Base-by-base conservation (phyloP, 2,329 filamentous ascomycete genomes). In the Fusarium clavum region DNA sequence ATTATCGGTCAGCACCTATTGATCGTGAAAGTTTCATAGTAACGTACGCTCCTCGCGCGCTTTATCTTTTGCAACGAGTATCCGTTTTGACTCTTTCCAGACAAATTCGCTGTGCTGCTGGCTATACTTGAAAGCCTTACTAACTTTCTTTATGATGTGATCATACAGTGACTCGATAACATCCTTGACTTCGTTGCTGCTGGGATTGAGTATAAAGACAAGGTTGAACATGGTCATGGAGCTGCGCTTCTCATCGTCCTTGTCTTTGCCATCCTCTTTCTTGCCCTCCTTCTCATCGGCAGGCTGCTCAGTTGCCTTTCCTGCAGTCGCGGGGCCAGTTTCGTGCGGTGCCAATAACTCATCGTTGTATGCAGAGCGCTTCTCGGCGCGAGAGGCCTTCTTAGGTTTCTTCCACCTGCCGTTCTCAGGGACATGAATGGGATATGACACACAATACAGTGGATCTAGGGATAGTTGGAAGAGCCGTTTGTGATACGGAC, bases 141-240 rank as follows among this genome's bases (percentile, higher is more conserved):
- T 94, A 74, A 97, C 91, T 80, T 97, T 97, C 79, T 94, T 96
- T 69, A 94, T 91, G 41, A 98, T 91, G 78, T 97, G 92, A 57
- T 92, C 87, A 78, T 97, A 97, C 77, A 98, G 80, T 8, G 83
- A 90, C 69, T 97, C 92, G 45, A 91, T 88, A 47, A 97, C 76
- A 83, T 87, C 85, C 60, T 92, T 92, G 70, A 92, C 90, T 76
- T 97, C 92, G 60, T 94, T 85, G 55, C 91, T 89, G 52, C 91
- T 91, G 5, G 94, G 92, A 71, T 93, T 92, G 70, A 98, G 83
- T 53, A 97, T 92, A 79, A 98, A 98, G 25, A 98, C 94, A 13
- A 98, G 88, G 79, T 98, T 97, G 81, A 99, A 99, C 95, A 98
- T 98, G 68, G 91, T 94, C 92, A 98, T 94, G 48, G 88, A 88